Evolutionary conservation across 345 rosid genomes (phyloP).

Genomic region (Cochlearia excelsa): DNA sequence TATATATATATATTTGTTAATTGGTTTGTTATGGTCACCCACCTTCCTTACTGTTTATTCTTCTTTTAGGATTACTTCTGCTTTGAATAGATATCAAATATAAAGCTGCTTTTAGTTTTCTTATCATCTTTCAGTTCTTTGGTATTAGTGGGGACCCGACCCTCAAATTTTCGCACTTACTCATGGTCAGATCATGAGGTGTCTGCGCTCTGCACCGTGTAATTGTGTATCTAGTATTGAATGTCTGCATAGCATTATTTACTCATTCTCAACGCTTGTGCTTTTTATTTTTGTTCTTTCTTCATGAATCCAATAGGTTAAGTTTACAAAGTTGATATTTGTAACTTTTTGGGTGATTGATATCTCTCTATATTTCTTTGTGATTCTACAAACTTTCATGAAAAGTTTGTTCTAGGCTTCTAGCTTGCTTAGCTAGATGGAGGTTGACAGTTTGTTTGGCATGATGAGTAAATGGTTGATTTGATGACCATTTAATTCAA

Average conservation of each 20-base stretch:
- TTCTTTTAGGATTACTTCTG: conserved; percentile 1
- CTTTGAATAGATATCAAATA: conserved; percentile 4
- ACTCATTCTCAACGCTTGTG: background rate
- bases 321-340: conserved; percentile 2
- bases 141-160: conserved; percentile 2
- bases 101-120: background rate
- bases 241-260: conserved; percentile 1
- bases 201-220: no score
- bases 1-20: conserved; percentile 9
- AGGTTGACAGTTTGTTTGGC: conserved; percentile 23
- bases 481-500: conserved; percentile 15
- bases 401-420: conserved; percentile 14
- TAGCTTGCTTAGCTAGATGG: conserved; percentile 27
- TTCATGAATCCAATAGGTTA: conserved; percentile 17
- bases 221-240: background rate
- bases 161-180: background rate
- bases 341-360: conserved; percentile 18
- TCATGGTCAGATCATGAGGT: conserved; percentile 4
- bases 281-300: conserved; percentile 14
- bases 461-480: conserved; percentile 23
- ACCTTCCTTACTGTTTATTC: conserved; percentile 12
- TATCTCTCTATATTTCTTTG: conserved; percentile 5
- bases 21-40: conserved; percentile 18
- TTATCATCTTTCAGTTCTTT: conserved; percentile 4
- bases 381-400: conserved; percentile 12